Percentiles rank a stretch among this genome's conserved stretches.
These are phyloP conservation scores for Penicillium longicatenatum DNA, from an alignment of 495 filamentous ascomycete species.

Conservation along the genomic window DNA sequence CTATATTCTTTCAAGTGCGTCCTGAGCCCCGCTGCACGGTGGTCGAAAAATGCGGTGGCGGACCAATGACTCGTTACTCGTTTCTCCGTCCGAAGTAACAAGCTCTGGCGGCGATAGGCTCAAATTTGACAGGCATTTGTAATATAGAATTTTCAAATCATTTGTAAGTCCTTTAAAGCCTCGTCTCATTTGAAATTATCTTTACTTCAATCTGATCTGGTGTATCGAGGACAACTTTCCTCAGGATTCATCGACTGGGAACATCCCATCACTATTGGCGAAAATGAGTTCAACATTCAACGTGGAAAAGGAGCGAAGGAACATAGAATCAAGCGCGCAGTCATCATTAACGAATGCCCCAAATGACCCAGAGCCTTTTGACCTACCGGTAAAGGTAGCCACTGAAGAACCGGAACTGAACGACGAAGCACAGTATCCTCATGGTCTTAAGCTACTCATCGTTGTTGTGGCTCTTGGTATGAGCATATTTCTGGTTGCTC, in stretches of 20 bases:
- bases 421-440: slow-evolving; percentile 9
- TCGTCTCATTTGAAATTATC: not conserved
- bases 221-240: not conserved
- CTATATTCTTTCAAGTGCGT: too few species aligned
- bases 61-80: not conserved
- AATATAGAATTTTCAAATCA: not conserved
- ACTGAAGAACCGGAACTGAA: slow-evolving; percentile 3
- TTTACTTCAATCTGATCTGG: not conserved
- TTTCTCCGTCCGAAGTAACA: slow-evolving; percentile 8
- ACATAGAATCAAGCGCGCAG: not conserved
- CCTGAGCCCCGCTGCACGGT: not conserved
- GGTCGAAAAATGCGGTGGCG: not conserved
- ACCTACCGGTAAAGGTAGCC: slow-evolving; percentile 6
- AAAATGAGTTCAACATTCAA: slow-evolving; percentile 5
- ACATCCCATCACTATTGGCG: slow-evolving; percentile 1
- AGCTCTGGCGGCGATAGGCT: not conserved
- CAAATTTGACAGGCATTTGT: not conserved
- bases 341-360: slow-evolving; percentile 5
- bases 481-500: slow-evolving; percentile 45
- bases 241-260: not conserved
- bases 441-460: slow-evolving; percentile 33
- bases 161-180: not conserved
- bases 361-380: not conserved
- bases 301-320: slow-evolving; percentile 4
- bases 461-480: slow-evolving; percentile 45